phyloP scores from a whole-genome alignment of 352 stramenopile genomes.

The Peronospora belbahrii region DNA sequence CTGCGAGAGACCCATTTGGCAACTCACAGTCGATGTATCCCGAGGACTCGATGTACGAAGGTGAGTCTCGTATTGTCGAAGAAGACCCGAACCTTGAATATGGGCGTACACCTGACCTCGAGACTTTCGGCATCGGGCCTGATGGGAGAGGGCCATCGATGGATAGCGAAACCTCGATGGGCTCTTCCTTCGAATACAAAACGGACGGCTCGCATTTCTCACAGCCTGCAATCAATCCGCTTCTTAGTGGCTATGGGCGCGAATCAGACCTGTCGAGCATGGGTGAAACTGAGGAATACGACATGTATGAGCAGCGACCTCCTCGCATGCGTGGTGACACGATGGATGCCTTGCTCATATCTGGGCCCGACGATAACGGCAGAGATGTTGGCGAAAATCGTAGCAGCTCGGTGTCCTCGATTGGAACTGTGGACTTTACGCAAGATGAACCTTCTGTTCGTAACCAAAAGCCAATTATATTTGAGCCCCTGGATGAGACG shows the following conservation, averaged over 20 bases:
- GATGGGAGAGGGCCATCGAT: slow-evolving; percentile 35
- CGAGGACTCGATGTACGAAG: slow-evolving; percentile 31
- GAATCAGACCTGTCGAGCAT: slow-evolving; percentile 61
- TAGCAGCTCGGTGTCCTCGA: slow-evolving; percentile 35
- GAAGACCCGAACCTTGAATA: slow-evolving; percentile 37
- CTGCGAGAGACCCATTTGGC: slow-evolving; percentile 18
- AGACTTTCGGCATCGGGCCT: slow-evolving; percentile 34
- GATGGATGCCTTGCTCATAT: slow-evolving; percentile 26
- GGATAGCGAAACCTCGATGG: slow-evolving; percentile 52
- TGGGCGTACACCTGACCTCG: slow-evolving; percentile 33
- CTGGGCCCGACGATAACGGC: slow-evolving; percentile 13
- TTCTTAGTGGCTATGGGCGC: slow-evolving; percentile 33
- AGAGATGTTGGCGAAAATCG: slow-evolving; percentile 16
- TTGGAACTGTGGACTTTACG: slow-evolving; percentile 54
- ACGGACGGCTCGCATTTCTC: slow-evolving; percentile 20
- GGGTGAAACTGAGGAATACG: slow-evolving; percentile 42
- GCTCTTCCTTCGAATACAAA: slow-evolving; percentile 42
- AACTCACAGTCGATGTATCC: slow-evolving; percentile 27
- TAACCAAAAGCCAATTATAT: slow-evolving; percentile 13
- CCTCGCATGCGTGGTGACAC: slow-evolving; percentile 24
- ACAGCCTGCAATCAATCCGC: slow-evolving; percentile 33
- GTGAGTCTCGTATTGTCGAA: slow-evolving; percentile 25
- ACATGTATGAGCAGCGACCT: slow-evolving; percentile 34
- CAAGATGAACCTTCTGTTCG: slow-evolving; percentile 31
- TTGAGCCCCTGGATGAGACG: slow-evolving; percentile 32